Conservation (phyloP, 163 green algal genomes). For the Chlorella variabilis region DNA sequence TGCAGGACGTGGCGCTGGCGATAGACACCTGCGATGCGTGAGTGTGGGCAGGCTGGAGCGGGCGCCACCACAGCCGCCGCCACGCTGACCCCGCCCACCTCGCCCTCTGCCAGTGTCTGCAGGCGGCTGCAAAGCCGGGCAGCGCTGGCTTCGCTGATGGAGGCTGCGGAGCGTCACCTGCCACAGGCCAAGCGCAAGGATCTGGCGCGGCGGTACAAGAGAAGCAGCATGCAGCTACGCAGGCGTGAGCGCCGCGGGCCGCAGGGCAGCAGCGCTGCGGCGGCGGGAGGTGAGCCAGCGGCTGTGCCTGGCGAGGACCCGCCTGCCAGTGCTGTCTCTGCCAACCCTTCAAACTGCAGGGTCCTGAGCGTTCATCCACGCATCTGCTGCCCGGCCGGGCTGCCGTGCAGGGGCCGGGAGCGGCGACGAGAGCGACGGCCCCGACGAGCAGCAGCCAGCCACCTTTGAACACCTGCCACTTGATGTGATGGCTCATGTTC, state of each 20-base stretch:
- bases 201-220: slow-evolving; percentile 1
- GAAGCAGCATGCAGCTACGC: background rate
- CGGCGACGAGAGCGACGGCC: background rate
- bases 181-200: slow-evolving; percentile 24
- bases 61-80: background rate
- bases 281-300: too few relatives aligned
- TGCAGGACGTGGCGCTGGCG: background rate
- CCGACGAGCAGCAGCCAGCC: background rate
- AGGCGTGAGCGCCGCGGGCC: slow-evolving; percentile 1
- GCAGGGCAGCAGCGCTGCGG: background rate
- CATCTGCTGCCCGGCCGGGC: background rate
- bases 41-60: background rate
- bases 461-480: slow-evolving; percentile 6
- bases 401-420: background rate
- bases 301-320: too few relatives aligned
- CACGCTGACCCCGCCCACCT: background rate
- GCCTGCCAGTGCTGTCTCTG: too few relatives aligned
- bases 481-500: background rate
- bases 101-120: too few relatives aligned
- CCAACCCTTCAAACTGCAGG: too few relatives aligned
- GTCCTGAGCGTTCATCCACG: too few relatives aligned
- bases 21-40: slow-evolving; percentile 25
- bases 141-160: slow-evolving; percentile 27
- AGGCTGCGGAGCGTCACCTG: slow-evolving; percentile 14
- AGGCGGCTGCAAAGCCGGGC: slow-evolving; percentile 18